Conservation (phyloP, 495 filamentous ascomycete genomes). For the Neurospora pannonica region DNA sequence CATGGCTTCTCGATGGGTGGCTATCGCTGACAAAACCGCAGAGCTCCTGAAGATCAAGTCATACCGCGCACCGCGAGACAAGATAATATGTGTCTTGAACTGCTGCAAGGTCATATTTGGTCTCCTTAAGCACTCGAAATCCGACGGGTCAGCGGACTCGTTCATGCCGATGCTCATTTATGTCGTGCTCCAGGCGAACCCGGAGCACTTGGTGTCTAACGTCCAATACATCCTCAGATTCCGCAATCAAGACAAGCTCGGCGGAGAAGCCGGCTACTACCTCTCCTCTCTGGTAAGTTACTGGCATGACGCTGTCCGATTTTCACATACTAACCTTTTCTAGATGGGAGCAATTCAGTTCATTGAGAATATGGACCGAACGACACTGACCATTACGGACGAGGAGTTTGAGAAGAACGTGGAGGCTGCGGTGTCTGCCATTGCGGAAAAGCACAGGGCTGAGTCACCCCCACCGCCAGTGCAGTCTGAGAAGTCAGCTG, state of each 20-base stretch:
- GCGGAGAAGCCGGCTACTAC: slow-evolving; percentile 96
- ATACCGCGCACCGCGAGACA: slow-evolving; percentile 91
- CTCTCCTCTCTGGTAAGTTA: slow-evolving; percentile 77
- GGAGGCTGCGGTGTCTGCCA: slow-evolving; percentile 90
- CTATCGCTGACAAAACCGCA: slow-evolving; percentile 28
- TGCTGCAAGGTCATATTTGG: slow-evolving; percentile 99
- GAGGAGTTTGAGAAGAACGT: slow-evolving; percentile 94
- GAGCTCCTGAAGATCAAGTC: slow-evolving; percentile 92
- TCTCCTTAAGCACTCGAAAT: slow-evolving; percentile 83
- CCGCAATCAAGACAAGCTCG: slow-evolving; percentile 92
- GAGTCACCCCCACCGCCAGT: slow-evolving; percentile 34
- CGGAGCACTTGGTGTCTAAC: slow-evolving; percentile 91
- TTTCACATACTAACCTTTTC: slow-evolving; percentile 2
- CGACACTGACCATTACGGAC: slow-evolving; percentile 83
- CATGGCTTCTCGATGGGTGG: neutral
- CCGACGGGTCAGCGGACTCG: slow-evolving; percentile 89
- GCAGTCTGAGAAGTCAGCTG: slow-evolving; percentile 53
- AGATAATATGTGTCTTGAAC: slow-evolving; percentile 96
- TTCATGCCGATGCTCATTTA: slow-evolving; percentile 96
- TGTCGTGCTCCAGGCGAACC: slow-evolving; percentile 87
- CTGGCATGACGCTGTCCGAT: neutral
- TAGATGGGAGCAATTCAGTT: slow-evolving; percentile 95
- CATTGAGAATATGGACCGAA: slow-evolving; percentile 91
- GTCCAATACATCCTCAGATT: slow-evolving; percentile 97
- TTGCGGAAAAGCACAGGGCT: slow-evolving; percentile 75